A percentile compares a stretch with the other conserved stretches of the same genome.
Evolutionary conservation across 192 early-diverging fungal species (phyloP).

Genomic region (Entomortierella parvispora): DNA sequence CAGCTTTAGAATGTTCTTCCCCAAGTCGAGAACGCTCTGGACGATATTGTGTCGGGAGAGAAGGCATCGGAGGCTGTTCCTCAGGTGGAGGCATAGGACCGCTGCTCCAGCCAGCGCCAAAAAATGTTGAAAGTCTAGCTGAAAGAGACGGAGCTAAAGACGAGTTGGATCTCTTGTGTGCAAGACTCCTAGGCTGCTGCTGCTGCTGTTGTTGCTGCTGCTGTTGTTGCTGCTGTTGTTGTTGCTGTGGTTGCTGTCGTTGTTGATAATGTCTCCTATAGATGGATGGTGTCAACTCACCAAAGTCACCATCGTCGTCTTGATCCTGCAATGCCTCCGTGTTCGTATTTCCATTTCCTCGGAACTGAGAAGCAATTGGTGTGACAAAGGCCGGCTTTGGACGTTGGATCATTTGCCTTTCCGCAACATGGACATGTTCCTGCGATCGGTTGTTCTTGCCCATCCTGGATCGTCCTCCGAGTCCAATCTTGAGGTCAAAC

Average conservation of each 20-base stretch:
- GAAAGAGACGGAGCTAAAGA: constrained; percentile 25
- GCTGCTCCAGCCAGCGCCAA: constrained; percentile 33
- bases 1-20: constrained; percentile 9
- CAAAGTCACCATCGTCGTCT: background rate
- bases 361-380: constrained; percentile 40
- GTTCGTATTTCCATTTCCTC: background rate
- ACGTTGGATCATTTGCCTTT: constrained; percentile 11
- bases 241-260: constrained; percentile 18
- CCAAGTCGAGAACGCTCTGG: constrained; percentile 11
- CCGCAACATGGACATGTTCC: background rate
- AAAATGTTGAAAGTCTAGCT: constrained; percentile 22
- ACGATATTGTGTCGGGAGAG: background rate
- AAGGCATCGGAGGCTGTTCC: background rate
- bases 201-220: background rate
- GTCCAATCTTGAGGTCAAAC: constrained; percentile 36
- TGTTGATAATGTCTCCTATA: background rate
- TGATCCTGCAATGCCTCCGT: constrained; percentile 9
- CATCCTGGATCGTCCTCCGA: background rate
- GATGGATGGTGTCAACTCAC: background rate
- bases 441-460: background rate
- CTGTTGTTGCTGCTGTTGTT: constrained; percentile 15
- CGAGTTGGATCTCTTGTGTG: constrained; percentile 17
- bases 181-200: background rate
- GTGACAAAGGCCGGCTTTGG: constrained; percentile 30
- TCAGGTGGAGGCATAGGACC: constrained; percentile 44